Conservation (phyloP, 148 eudicot genomes). For the Nyssa sinensis region DNA sequence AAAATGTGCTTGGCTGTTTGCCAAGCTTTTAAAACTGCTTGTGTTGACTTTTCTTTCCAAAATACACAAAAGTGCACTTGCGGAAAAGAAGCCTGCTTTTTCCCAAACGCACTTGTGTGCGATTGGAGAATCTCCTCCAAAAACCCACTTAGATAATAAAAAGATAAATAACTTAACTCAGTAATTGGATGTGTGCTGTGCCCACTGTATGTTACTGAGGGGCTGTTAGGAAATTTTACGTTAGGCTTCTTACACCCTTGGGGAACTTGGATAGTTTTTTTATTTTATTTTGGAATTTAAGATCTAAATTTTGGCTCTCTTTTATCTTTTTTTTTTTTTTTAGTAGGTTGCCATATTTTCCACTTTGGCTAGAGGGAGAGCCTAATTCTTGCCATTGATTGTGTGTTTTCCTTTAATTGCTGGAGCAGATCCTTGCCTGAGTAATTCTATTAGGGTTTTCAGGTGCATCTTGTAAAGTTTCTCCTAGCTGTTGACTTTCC, state of each 20-base stretch:
- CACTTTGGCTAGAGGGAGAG: background rate
- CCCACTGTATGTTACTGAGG: background rate
- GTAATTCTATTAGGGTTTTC: background rate
- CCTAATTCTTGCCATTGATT: background rate
- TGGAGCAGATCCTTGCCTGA: background rate
- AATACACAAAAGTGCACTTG: too few species aligned
- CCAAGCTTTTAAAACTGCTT: too few species aligned
- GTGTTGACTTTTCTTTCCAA: too few species aligned
- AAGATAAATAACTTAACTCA: background rate
- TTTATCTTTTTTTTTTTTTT: background rate
- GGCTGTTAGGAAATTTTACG: background rate
- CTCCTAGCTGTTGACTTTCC: background rate
- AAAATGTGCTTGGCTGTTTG: too few species aligned
- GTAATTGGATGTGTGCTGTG: background rate
- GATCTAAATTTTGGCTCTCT: background rate
- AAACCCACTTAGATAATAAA: background rate
- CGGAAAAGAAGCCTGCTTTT: too few species aligned
- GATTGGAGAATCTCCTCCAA: too few species aligned
- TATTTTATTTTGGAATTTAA: background rate
- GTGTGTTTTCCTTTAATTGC: background rate
- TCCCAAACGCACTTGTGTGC: too few species aligned
- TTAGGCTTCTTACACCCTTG: background rate
- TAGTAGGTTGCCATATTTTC: constrained; percentile 1
- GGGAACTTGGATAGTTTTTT: background rate
- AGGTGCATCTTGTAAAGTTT: background rate